Evolutionary conservation across 345 rosid species (phyloP), one percentile per base, ranked within the genome.

Genomic region (Syzygium grande): DNA sequence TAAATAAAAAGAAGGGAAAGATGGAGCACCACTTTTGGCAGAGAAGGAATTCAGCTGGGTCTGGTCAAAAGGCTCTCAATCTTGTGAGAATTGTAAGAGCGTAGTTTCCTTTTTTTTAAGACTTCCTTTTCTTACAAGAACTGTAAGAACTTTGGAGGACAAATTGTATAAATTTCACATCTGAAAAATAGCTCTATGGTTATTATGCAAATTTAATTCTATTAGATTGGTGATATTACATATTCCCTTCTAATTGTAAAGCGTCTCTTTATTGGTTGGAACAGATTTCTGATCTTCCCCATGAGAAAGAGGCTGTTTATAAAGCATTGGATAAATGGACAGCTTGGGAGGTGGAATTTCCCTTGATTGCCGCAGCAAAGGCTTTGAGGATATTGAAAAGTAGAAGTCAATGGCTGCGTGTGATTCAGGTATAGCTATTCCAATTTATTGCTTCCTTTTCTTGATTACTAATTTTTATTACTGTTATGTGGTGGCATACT

Each of bases 301-400:
- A 93, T 68, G 98, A 95, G 85, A 97, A 95, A 92, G 96, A 96
- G 78, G 92, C 92, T 87, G 98, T 96, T 86, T 97, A 95, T 92
- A 94, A 94, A 79, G 97, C 98, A 85, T 91, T 96, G 86, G 92
- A 97, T 89, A 95, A 95, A 90, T 96, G 99, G 98, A 89, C 86
- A 65, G 98, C 96, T 87, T 96, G 99, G 99, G 99, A 97, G 89
- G 86, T 90, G 53, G 99, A 96, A 84, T 97, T 97, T 91, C 99
- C 99, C 2, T 79, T 94, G 86, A 89, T 95, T 89, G 98, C 99
- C 7, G 94, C 92, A 51, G 94, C 97, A 43, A 95, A 96, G 84
- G 98, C 98, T 86, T 92, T 95, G 89, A 92, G 58, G 68, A 95
- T 93, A 84, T 92, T 96, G 73, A 89, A 94, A 89, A 93, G 92